Percentiles rank a stretch among this genome's conserved stretches.
These are phyloP conservation scores for Apiosordaria backusii DNA, from an alignment of 495 filamentous ascomycete species.

Conservation along the genomic window DNA sequence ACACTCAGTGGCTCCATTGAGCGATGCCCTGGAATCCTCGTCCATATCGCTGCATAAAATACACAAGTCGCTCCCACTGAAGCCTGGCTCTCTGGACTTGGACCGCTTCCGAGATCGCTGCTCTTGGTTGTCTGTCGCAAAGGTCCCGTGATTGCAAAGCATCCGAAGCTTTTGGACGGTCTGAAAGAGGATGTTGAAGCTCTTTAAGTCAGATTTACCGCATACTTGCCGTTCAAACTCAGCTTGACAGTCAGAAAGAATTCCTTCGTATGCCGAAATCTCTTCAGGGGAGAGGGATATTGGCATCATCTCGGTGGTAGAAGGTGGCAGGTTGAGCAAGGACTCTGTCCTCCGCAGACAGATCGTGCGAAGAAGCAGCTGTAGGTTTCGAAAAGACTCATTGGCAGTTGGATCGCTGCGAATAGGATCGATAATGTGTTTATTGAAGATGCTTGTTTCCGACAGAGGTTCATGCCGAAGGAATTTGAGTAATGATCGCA, in stretches of 20 bases:
- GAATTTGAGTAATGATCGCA: conserved; percentile 2
- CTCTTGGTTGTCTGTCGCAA: not conserved
- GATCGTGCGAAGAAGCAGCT: not conserved
- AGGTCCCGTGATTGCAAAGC: conserved; percentile 14
- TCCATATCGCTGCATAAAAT: not conserved
- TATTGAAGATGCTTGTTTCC: not conserved
- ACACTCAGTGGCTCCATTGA: not conserved
- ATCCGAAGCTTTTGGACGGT: conserved; percentile 8
- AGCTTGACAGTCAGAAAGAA: not conserved
- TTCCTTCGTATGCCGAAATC: not conserved
- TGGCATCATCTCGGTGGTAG: not conserved
- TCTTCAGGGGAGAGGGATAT: not conserved
- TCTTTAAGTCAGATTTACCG: not conserved
- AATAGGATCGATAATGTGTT: not conserved
- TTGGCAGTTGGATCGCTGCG: not conserved
- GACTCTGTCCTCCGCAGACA: conserved; percentile 9
- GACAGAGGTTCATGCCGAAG: conserved; percentile 1
- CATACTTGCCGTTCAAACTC: conserved; percentile 2
- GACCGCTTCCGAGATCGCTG: not conserved
- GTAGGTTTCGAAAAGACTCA: not conserved
- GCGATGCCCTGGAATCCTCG: not conserved
- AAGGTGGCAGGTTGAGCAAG: conserved; percentile 1
- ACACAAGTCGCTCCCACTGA: not conserved
- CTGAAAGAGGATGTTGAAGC: not conserved
- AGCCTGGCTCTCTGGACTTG: not conserved